Conservation (phyloP, 2,329 filamentous ascomycete genomes). For the Penicillium glabrum region DNA sequence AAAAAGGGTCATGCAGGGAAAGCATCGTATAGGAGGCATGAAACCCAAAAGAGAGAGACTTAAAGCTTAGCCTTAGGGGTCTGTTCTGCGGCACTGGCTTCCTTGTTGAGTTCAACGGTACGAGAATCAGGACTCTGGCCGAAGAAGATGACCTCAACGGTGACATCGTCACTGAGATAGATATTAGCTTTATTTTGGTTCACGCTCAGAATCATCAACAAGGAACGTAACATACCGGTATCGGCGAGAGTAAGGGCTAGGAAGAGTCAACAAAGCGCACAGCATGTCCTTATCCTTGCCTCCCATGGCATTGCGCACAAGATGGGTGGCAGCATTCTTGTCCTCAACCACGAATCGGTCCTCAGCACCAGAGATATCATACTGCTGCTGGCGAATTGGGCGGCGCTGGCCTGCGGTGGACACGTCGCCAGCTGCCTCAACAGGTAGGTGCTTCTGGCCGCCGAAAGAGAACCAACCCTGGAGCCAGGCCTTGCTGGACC, state of each 20-base stretch:
- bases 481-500: slow-evolving; percentile 61
- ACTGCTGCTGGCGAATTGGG: slow-evolving; percentile 86
- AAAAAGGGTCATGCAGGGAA: not conserved
- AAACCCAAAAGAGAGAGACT: not conserved
- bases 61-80: slow-evolving; percentile 49
- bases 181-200: not conserved
- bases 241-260: slow-evolving; percentile 83
- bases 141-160: slow-evolving; percentile 98
- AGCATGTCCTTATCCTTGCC: slow-evolving; percentile 93
- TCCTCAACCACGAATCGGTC: slow-evolving; percentile 92
- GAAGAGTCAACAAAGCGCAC: slow-evolving; percentile 85
- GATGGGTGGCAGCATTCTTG: slow-evolving; percentile 92
- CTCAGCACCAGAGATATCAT: slow-evolving; percentile 69
- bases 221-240: slow-evolving; percentile 67
- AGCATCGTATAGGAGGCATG: not conserved
- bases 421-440: slow-evolving; percentile 62
- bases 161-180: slow-evolving; percentile 76
- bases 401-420: slow-evolving; percentile 67
- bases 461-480: slow-evolving; percentile 65
- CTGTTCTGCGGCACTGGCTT: slow-evolving; percentile 69
- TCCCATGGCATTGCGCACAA: slow-evolving; percentile 91
- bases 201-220: not conserved
- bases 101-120: slow-evolving; percentile 77
- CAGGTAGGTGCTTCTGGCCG: slow-evolving; percentile 62
- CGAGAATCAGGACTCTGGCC: slow-evolving; percentile 76